Evolutionary conservation across 768 basidiomycete genomes (phyloP), one percentile per base, ranked within the genome.

Genomic region (Naganishia antarctica): DNA sequence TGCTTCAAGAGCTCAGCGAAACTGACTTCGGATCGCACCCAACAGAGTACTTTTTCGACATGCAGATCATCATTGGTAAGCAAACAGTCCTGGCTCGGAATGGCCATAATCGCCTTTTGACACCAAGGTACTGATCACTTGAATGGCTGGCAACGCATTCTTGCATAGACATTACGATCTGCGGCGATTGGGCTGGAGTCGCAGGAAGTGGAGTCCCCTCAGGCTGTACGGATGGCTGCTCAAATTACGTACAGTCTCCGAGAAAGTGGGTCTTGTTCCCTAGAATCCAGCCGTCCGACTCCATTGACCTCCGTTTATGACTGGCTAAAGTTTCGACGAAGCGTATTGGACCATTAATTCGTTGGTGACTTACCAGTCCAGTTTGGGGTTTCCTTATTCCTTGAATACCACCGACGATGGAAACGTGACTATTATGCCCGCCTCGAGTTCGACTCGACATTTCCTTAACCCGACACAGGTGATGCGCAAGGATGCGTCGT

Each of bases 241-340:
- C 6, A 21, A 25, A 9, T 18, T 43, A 37, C 11, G 61, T 62
- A 21, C 46, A 25, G 46, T 48, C 61, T 4, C 44, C 7, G 6
- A 21, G 34, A 5, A 62, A 62, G 61, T 62, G 26, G 7, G 45
- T 49, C n/a, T 5, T 11, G 11, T 7, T 5, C 8, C 6, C 8
- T 23, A 6, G 7, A 23, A 44, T n/a, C 44, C 37, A n/a, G n/a
- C n/a, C n/a, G n/a, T n/a, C n/a, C n/a, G n/a, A n/a, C n/a, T n/a
- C n/a, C n/a, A n/a, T n/a, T n/a, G n/a, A n/a, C n/a, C n/a, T n/a
- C n/a, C n/a, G n/a, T n/a, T n/a, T n/a, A n/a, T n/a, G n/a, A n/a
- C n/a, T n/a, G n/a, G n/a, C n/a, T n/a, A n/a, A n/a, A 62, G 61
- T 43, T 49, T 43, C 61, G 29, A 47, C n/a, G 61, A 62, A n/a